Evolutionary conservation across 1,284 basidiomycete genomes (phyloP).

Genomic region (Cryptococcus neoformans): DNA sequence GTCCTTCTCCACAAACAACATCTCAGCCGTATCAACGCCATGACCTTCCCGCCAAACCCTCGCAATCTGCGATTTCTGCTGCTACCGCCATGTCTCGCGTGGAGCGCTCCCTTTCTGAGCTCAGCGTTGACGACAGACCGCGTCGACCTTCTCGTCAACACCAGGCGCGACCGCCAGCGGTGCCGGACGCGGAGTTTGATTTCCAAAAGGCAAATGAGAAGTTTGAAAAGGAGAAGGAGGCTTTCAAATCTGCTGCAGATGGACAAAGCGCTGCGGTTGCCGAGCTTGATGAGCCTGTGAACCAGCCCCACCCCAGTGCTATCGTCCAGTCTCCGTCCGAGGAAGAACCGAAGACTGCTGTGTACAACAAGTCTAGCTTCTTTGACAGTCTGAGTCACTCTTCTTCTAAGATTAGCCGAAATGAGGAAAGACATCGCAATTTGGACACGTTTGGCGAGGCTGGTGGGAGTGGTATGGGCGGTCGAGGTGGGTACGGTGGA

Average conservation of each 20-base stretch:
- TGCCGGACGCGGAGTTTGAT: slow-evolving; percentile 45
- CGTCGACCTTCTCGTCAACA: not conserved
- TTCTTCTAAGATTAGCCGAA: slow-evolving; percentile 30
- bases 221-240: slow-evolving; percentile 37
- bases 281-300: slow-evolving; percentile 6
- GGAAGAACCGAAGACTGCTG: slow-evolving; percentile 2
- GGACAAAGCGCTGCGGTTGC: slow-evolving; percentile 2
- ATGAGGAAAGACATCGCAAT: slow-evolving; percentile 43
- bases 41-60: slow-evolving; percentile 31
- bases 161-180: slow-evolving; percentile 19
- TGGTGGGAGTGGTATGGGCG: slow-evolving; percentile 21
- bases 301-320: slow-evolving; percentile 33
- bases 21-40: slow-evolving; percentile 6
- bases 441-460: slow-evolving; percentile 46
- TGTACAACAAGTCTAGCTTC: slow-evolving; percentile 42
- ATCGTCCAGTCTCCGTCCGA: slow-evolving; percentile 7
- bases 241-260: slow-evolving; percentile 14
- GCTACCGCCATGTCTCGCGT: slow-evolving; percentile 39
- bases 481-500: slow-evolving; percentile 11
- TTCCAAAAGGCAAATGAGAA: slow-evolving; percentile 36
- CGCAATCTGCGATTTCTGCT: slow-evolving; percentile 25
- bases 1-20: slow-evolving; percentile 2
- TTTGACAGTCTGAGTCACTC: slow-evolving; percentile 39
- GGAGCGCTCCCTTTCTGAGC: slow-evolving; percentile 37
- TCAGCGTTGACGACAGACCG: slow-evolving; percentile 17